Evolutionary conservation across 1,284 basidiomycete species (phyloP), one percentile per base, ranked within the genome.

Genomic region (Phellopilus nigrolimitatus): DNA sequence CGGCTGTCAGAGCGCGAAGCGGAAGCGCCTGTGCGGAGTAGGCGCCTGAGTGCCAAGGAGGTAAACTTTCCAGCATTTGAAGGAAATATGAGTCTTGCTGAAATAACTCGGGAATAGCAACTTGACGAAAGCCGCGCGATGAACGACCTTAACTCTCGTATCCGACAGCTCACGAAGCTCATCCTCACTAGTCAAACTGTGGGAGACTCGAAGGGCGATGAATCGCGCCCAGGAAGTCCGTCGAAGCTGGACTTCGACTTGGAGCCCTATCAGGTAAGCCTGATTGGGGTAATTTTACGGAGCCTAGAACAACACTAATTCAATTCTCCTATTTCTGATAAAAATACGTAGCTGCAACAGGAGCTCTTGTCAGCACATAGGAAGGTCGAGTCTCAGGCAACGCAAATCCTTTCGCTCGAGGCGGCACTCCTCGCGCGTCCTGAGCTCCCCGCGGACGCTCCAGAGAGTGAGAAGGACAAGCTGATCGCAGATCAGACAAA

Each of bases 101-200:
- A 36, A 0, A 22, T 44, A 49, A 37, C 55, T 44, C 56, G 46
- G 34, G 41, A 55, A 30, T 58, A 88, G 82, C 80, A 88, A 83
- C 70, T 82, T 40, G 85, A 89, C 57, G 85, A 89, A 67, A 81
- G 79, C 13, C 80, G 82, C 55, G 86, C 86, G 41, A 89, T 89
- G 79, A 76, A 80, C 40, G 88, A 91, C 57, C 74, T 92, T 43
- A 91, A 89, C 61, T 73, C 78, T 40, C 75, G 91, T 30, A 88
- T 94, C 61, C 80, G 84, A 53, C 91, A 94, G 66, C 71, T 95
- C 42, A 91, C 88, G 55, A 91, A 88, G 62, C 73, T 94, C 43
- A 95, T 94, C 60, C 68, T 95, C 56, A 94, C 90, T 2, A 91
- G 88, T 57, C 82, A 88, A 57, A 88, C 80, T 1, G 80, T 94